phyloP scores from a whole-genome alignment of 768 basidiomycete genomes.

The Suillus lakei region DNA sequence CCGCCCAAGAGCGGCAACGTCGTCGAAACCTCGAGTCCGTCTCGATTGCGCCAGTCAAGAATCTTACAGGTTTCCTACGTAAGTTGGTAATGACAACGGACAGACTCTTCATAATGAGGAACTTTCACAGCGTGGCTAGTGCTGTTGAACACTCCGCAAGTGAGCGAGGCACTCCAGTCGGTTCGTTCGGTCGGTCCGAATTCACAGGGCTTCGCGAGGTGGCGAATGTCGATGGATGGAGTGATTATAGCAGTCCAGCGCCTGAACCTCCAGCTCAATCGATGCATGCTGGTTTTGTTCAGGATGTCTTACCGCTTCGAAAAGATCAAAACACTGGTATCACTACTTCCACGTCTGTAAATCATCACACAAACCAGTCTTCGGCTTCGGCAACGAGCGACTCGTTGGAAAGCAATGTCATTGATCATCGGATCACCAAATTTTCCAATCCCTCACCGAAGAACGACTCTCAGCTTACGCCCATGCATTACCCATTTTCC shows the following conservation, averaged over 20 bases:
- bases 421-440: background rate
- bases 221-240: background rate
- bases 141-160: background rate
- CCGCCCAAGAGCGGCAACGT: background rate
- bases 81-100: background rate
- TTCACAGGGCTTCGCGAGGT: background rate
- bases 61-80: background rate
- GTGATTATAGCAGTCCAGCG: background rate
- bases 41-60: background rate
- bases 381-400: background rate
- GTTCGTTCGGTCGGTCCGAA: background rate
- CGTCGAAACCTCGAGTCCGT: background rate
- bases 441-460: background rate
- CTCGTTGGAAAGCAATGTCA: background rate
- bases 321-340: background rate
- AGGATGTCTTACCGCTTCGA: background rate
- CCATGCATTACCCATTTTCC: background rate
- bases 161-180: background rate
- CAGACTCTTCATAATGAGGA: background rate
- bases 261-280: background rate
- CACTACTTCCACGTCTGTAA: background rate
- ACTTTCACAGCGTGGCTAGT: background rate
- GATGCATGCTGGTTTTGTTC: background rate
- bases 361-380: background rate
- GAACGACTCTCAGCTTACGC: background rate